Percentiles rank a stretch among this genome's conserved stretches.
These are phyloP conservation scores for Cyanidium caldarium DNA, from an alignment of 23 red algal genomes.

Conservation along the genomic window DNA sequence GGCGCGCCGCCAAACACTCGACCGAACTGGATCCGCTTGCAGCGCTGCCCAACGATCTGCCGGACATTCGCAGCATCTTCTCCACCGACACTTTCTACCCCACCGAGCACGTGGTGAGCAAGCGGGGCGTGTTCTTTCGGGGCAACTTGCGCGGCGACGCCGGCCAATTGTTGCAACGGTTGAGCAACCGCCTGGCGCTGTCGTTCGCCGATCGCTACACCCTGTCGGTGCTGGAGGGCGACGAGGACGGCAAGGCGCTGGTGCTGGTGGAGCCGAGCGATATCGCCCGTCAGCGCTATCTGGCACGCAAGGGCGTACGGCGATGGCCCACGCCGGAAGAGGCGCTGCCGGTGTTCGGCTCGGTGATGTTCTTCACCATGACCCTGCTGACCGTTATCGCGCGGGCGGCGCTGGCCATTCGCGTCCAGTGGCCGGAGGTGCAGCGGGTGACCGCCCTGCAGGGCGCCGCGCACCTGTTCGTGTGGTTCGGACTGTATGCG, in stretches of 20 bases:
- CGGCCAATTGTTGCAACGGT: constrained; percentile 19
- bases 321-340: constrained; percentile 11
- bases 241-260: constrained; percentile 36
- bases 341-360: constrained; percentile 11
- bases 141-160: constrained; percentile 75
- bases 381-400: neutral
- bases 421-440: neutral
- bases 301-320: constrained; percentile 9
- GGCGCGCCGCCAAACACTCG: too few species aligned
- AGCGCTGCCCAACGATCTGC: constrained; percentile 27
- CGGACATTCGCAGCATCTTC: constrained; percentile 56
- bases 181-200: constrained; percentile 17
- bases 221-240: constrained; percentile 55
- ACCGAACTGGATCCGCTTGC: neutral
- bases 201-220: constrained; percentile 62
- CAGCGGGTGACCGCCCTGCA: constrained; percentile 20
- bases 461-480: constrained; percentile 2
- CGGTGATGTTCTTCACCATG: constrained; percentile 17
- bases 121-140: constrained; percentile 61
- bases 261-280: constrained; percentile 35
- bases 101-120: constrained; percentile 35
- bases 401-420: constrained; percentile 5
- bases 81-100: constrained; percentile 86
- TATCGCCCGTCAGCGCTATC: constrained; percentile 12
- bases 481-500: constrained; percentile 10